Conservation (phyloP, 2,329 filamentous ascomycete genomes). For the Aureobasidium melanogenum region DNA sequence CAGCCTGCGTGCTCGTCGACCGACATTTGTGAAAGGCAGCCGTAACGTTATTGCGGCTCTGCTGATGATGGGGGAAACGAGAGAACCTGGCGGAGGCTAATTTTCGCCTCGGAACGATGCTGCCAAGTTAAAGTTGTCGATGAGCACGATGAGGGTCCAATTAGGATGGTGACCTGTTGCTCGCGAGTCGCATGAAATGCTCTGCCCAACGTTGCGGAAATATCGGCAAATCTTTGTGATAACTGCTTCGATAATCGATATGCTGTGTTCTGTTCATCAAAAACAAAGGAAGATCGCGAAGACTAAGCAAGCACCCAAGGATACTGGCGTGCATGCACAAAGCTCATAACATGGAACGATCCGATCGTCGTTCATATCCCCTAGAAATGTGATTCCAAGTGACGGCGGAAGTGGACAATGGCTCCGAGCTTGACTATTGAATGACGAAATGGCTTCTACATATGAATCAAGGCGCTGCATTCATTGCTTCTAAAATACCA, state of each 20-base stretch:
- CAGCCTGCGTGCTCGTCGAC: conserved; percentile 3
- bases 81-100: not conserved
- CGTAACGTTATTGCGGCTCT: not conserved
- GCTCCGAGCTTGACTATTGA: not conserved
- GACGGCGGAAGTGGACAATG: not conserved
- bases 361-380: not conserved
- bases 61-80: not conserved
- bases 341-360: not conserved
- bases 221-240: not conserved
- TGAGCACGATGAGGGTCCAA: not conserved
- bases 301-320: not conserved
- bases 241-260: not conserved
- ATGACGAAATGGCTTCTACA: not conserved
- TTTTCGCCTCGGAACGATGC: not conserved
- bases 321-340: not conserved
- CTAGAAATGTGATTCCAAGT: not conserved
- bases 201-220: not conserved
- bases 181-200: not conserved
- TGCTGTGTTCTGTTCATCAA: not conserved
- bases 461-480: too few relatives aligned
- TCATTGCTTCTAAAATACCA: not conserved
- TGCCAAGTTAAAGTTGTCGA: not conserved
- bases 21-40: not conserved
- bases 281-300: not conserved
- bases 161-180: not conserved